phyloP scores from a whole-genome alignment of 495 filamentous ascomycete genomes.

The Annulohypoxylon maeteangense region DNA sequence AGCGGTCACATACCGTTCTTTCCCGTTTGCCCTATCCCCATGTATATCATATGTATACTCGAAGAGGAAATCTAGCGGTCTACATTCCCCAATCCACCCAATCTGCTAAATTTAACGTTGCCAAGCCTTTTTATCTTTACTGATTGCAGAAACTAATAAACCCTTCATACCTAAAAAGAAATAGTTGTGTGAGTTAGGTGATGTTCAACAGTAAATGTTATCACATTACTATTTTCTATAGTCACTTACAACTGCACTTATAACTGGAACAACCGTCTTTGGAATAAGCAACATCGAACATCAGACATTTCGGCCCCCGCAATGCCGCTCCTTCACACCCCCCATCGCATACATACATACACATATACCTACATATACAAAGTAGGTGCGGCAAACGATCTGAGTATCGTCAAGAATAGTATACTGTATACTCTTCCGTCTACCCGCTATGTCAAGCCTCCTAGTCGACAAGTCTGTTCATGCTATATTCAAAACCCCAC shows the following conservation, averaged over 20 bases:
- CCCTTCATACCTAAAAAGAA: neutral
- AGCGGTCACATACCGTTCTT: conserved; percentile 40
- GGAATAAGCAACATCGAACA: neutral
- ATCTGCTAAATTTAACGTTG: conserved; percentile 13
- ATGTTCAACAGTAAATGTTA: neutral
- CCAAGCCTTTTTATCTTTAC: neutral
- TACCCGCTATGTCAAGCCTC: conserved; percentile 28
- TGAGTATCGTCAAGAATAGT: conserved; percentile 17
- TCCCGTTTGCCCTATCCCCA: conserved; percentile 11
- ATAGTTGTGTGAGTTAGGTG: conserved; percentile 4
- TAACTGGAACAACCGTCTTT: neutral
- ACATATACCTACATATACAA: too few relatives aligned
- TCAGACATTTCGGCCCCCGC: conserved; percentile 11
- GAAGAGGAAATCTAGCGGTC: conserved; percentile 32
- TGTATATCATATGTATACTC: conserved; percentile 9
- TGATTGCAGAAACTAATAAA: neutral
- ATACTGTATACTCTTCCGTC: conserved; percentile 36
- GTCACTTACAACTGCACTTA: neutral
- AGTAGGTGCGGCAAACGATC: conserved; percentile 15
- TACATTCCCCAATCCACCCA: neutral
- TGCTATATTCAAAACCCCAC: conserved; percentile 36
- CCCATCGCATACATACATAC: neutral
- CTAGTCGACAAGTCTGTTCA: conserved; percentile 32
- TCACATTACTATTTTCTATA: conserved; percentile 6
- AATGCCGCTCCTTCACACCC: neutral